Evolutionary conservation across 176 grass and related monocot species (phyloP).

Genomic region (Coix lacrymajobi): DNA sequence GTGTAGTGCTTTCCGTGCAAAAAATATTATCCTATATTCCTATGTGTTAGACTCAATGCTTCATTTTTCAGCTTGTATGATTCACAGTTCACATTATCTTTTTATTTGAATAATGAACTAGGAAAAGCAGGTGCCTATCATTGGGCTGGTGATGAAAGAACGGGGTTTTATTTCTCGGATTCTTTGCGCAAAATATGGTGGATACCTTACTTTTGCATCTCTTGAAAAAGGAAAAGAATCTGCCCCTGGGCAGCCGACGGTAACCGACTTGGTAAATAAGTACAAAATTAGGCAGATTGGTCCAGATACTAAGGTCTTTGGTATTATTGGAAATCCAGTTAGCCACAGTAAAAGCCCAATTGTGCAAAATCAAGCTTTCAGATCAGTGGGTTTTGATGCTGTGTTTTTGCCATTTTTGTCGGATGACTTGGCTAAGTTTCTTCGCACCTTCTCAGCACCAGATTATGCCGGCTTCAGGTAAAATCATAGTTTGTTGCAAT

Average conservation of each 20-base stretch:
- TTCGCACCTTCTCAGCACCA: slow-evolving; percentile 73
- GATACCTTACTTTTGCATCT: slow-evolving; percentile 83
- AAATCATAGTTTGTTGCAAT: background rate
- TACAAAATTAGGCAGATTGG: slow-evolving; percentile 72
- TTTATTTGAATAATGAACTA: slow-evolving; percentile 66
- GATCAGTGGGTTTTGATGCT: slow-evolving; percentile 71
- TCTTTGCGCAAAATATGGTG: slow-evolving; percentile 86
- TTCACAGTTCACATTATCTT: slow-evolving; percentile 32
- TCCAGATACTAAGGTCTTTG: slow-evolving; percentile 75
- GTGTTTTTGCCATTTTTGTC: slow-evolving; percentile 90
- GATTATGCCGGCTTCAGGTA: slow-evolving; percentile 97
- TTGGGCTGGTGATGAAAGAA: slow-evolving; percentile 95
- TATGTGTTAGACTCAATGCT: slow-evolving; percentile 13
- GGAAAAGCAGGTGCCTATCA: slow-evolving; percentile 78
- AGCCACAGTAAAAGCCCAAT: slow-evolving; percentile 83
- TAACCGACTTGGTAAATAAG: slow-evolving; percentile 61
- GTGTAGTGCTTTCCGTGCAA: background rate
- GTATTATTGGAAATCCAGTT: slow-evolving; percentile 90
- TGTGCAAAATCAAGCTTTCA: slow-evolving; percentile 89
- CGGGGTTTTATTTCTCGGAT: slow-evolving; percentile 76
- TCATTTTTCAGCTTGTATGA: slow-evolving; percentile 15
- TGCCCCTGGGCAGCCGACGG: slow-evolving; percentile 57
- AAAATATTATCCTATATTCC: slow-evolving; percentile 26
- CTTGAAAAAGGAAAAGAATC: slow-evolving; percentile 72
- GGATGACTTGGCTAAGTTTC: slow-evolving; percentile 77